Base-by-base conservation (phyloP, 1,284 basidiomycete genomes). In the Xerocomus amazonicus region DNA sequence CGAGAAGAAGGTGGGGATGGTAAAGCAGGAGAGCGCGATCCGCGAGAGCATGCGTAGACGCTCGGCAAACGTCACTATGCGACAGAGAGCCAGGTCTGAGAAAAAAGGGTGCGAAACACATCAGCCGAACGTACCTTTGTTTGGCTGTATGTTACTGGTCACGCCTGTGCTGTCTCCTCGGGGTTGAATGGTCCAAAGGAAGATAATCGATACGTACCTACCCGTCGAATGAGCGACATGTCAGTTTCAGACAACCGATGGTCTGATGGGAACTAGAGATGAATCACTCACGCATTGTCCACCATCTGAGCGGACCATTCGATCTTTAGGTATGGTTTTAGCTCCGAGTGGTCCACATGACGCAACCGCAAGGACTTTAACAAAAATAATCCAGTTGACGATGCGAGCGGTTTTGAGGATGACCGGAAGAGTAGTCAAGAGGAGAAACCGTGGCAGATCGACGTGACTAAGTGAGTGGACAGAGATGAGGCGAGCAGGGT, bases 11-110 rank as follows among this genome's bases (percentile, higher is more conserved):
- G 65, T 54, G 0, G 67, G 62, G 19, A 68, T 47, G 17, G 60
- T 31, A 41, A 66, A 68, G 44, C 66, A 68, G 3, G 63, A 67
- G 36, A 65, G 49, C 19, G 67, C 63, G 23, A 69, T 66, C 10
- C 46, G 64, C 32, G 55, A 66, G 35, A 66, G 51, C 14, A 43
- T 59, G 19, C 51, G 56, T 39, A 67, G 46, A 17, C 61, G 60
- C 17, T 57, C 50, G 4, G 59, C 5, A 29, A 63, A 63, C 9
- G 61, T 51, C 19, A 48, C 61, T 66, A 31, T 12, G 12, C 29
- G 8, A 31, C 29, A 31, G 29, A 31, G 29, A 31, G 29, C 3
- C 29, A 31, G 8, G 29, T 12, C 9, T 31, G 6, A 8, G 29
- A 8, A 23, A 23, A 23, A 23, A 23, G 19, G 19, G 19, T 23